These are phyloP conservation scores for Bassia scoparia DNA, from an alignment of 148 eudicot genomes.

Conservation along the genomic window DNA sequence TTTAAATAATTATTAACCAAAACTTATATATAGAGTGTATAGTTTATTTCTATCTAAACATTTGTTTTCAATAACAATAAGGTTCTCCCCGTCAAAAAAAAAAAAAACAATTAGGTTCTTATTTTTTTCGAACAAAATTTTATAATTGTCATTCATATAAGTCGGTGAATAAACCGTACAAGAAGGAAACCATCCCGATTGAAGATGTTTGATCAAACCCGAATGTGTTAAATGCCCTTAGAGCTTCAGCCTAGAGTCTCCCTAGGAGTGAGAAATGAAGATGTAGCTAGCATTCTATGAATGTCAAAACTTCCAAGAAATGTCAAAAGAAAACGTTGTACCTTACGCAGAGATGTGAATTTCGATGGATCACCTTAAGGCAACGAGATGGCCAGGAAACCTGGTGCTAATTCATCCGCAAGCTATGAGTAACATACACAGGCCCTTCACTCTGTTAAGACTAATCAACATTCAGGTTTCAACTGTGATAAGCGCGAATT, in stretches of 20 bases:
- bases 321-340: constrained; percentile 15
- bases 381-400: constrained; percentile 23
- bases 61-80: no score
- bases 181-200: constrained; percentile 13
- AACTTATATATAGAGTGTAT: no score
- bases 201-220: constrained; percentile 14
- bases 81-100: no score
- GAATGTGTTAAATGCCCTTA: constrained; percentile 15
- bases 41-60: no score
- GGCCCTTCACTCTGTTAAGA: not conserved
- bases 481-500: constrained; percentile 6
- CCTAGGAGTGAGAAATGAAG: constrained; percentile 14
- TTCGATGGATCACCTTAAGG: constrained; percentile 27
- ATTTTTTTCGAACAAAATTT: no score
- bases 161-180: constrained; percentile 7
- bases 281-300: constrained; percentile 6
- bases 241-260: constrained; percentile 8
- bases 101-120: no score
- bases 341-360: constrained; percentile 12
- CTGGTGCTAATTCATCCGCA: constrained; percentile 8
- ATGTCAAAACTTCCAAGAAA: not conserved
- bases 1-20: no score
- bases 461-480: constrained; percentile 12
- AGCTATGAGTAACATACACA: constrained; percentile 22
- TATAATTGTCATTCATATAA: no score